Evolutionary conservation across 1,139 yeast genomes (phyloP).

Genomic region (Oligophagozyma castellii): DNA sequence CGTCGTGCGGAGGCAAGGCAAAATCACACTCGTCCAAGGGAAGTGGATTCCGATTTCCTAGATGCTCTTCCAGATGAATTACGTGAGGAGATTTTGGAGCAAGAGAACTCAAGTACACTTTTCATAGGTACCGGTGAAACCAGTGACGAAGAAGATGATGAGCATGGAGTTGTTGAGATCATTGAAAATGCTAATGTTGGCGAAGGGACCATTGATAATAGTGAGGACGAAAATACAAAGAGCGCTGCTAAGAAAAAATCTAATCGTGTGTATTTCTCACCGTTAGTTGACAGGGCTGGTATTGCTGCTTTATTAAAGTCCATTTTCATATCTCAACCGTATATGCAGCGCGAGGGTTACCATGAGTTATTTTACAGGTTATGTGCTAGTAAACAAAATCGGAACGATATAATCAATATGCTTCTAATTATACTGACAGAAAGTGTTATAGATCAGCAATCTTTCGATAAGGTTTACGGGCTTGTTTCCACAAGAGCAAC

Average conservation of each 20-base stretch:
- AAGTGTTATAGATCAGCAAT: conserved; percentile 46
- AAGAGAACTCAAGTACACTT: conserved; percentile 30
- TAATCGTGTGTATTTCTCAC: conserved; percentile 39
- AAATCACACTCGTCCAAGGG: conserved; percentile 36
- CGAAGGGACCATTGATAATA: conserved; percentile 6
- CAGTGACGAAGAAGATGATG: conserved; percentile 16
- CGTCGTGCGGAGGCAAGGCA: conserved; percentile 36
- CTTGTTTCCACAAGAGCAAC: conserved; percentile 35
- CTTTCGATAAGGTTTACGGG: conserved; percentile 53
- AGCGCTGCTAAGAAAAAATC: conserved; percentile 16
- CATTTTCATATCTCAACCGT: conserved; percentile 61
- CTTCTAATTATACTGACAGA: conserved; percentile 61
- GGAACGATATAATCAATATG: conserved; percentile 64
- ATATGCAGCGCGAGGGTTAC: conserved; percentile 48
- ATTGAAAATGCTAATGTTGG: conserved; percentile 9
- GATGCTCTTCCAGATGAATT: conserved; percentile 69
- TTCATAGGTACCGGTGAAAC: conserved; percentile 24
- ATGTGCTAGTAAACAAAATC: conserved; percentile 65
- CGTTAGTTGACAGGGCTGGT: conserved; percentile 65
- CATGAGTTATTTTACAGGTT: conserved; percentile 55
- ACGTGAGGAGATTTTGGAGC: conserved; percentile 59
- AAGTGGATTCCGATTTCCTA: conserved; percentile 69
- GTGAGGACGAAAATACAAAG: conserved; percentile 3
- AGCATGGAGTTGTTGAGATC: conserved; percentile 15
- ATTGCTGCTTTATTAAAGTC: conserved; percentile 60